phyloP scores from a whole-genome alignment of 306 rosid genomes.

The Quercus wislizeni region DNA sequence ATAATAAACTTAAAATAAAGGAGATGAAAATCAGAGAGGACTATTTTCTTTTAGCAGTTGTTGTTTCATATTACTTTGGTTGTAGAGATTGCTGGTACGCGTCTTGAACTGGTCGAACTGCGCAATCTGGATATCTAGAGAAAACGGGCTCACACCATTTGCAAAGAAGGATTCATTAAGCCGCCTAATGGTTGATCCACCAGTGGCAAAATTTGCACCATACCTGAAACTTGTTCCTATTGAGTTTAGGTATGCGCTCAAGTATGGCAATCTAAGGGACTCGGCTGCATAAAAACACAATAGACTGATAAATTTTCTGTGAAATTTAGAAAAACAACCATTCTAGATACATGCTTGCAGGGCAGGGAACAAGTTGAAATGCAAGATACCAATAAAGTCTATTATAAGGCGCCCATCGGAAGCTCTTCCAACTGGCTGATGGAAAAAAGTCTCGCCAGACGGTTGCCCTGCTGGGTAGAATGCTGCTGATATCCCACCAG shows the following conservation, averaged over 20 bases:
- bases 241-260: constrained; percentile 69
- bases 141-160: constrained; percentile 60
- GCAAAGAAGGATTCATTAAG: constrained; percentile 51
- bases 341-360: neutral
- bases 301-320: neutral
- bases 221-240: constrained; percentile 63
- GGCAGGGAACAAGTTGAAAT: neutral
- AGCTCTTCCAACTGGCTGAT: constrained; percentile 51
- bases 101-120: constrained; percentile 61
- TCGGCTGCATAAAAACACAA: constrained; percentile 38
- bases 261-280: constrained; percentile 45
- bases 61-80: constrained; percentile 33
- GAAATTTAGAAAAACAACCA: neutral
- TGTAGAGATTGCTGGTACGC: constrained; percentile 45
- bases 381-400: constrained; percentile 55
- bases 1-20: neutral
- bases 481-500: constrained; percentile 63
- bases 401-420: constrained; percentile 73
- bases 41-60: neutral
- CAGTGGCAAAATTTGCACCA: constrained; percentile 86
- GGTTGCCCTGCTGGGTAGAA: constrained; percentile 46
- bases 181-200: constrained; percentile 60
- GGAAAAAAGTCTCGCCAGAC: constrained; percentile 61
- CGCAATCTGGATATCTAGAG: constrained; percentile 56
- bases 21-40: neutral